Base-by-base conservation (phyloP, 1,139 yeast genomes). In the Pneumocystis oryctolagi region DNA sequence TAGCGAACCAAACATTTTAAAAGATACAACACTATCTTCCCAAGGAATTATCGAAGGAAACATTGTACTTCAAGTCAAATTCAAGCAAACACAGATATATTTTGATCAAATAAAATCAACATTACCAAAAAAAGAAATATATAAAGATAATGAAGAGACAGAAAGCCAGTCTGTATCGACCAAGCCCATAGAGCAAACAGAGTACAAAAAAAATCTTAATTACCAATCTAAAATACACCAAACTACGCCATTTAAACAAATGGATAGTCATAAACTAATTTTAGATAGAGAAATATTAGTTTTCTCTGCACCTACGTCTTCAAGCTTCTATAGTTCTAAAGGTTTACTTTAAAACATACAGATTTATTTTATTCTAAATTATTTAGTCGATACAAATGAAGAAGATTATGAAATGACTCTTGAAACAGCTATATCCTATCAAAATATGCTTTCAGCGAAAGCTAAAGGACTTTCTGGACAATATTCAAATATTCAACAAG, bases 391-490 rank as follows among this genome's bases (percentile, higher is more conserved):
- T 31, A 62, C 62, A 30, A 64, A 58, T 25, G 65, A 63, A 28
- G 58, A 35, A 30, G 59, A 57, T 30, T 63, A 64, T 37, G 65
- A 63, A 18, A 28, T 64, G n/a, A 63, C 65, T 25, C 39, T 34
- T 1, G 61, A 60, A 58, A 61, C 58, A 57, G 65, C 65, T 12
- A 60, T 59, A 34, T 61, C 25, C 16, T 64, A 64, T 55, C 65
- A 64, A 61, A 42, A 56, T 30, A 57, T 62, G 14, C 63, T 64
- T 14, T 56, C 65, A 6, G 59, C 62, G 9, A 61, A 35, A 34
- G 64, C 65, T 18, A 42, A 59, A 12, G n/a, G 55, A 12, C 3
- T 20, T n/a, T 4, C 3, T 12, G 25, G 8, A 14, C 28, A 14
- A 20, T 1, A 9, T 1, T 12, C 16, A 14, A 47, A 47, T 25